Conservation (phyloP, 1,284 basidiomycete genomes). For the Cryptococcus depauperatus region DNA sequence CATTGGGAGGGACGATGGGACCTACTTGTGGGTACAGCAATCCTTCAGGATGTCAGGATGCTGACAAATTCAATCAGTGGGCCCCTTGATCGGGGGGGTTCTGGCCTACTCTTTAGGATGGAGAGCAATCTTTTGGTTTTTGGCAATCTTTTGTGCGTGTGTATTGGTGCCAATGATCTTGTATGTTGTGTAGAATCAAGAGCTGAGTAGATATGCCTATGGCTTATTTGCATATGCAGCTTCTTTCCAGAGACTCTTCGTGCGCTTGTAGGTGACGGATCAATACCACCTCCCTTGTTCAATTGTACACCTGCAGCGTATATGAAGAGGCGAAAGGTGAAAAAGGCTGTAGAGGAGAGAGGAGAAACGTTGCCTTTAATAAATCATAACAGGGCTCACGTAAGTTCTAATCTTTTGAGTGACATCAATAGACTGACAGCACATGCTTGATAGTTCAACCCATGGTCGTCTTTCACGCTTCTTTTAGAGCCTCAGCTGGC, state of each 20-base stretch:
- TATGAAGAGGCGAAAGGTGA: slow-evolving; percentile 18
- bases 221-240: slow-evolving; percentile 12
- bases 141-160: slow-evolving; percentile 26
- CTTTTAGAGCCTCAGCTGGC: slow-evolving; percentile 40
- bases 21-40: slow-evolving; percentile 29
- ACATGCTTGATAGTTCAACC: too few relatives aligned
- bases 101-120: slow-evolving; percentile 35
- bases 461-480: slow-evolving; percentile 35
- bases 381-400: slow-evolving; percentile 34
- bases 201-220: not conserved
- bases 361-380: slow-evolving; percentile 18
- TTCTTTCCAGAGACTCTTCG: slow-evolving; percentile 42
- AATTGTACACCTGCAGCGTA: slow-evolving; percentile 28
- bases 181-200: slow-evolving; percentile 17
- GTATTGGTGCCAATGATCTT: slow-evolving; percentile 23
- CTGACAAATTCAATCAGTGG: slow-evolving; percentile 9
- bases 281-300: slow-evolving; percentile 37
- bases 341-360: slow-evolving; percentile 14
- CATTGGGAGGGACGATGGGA: slow-evolving; percentile 26
- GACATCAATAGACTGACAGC: too few relatives aligned
- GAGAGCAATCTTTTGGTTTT: slow-evolving; percentile 37
- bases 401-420: too few relatives aligned
- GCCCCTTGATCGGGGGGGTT: slow-evolving; percentile 24
- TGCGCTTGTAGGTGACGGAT: slow-evolving; percentile 42
- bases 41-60: slow-evolving; percentile 24